Evolutionary conservation across 2,329 filamentous ascomycete species (phyloP).

Genomic region (Dothidotthia symphoricarpi): DNA sequence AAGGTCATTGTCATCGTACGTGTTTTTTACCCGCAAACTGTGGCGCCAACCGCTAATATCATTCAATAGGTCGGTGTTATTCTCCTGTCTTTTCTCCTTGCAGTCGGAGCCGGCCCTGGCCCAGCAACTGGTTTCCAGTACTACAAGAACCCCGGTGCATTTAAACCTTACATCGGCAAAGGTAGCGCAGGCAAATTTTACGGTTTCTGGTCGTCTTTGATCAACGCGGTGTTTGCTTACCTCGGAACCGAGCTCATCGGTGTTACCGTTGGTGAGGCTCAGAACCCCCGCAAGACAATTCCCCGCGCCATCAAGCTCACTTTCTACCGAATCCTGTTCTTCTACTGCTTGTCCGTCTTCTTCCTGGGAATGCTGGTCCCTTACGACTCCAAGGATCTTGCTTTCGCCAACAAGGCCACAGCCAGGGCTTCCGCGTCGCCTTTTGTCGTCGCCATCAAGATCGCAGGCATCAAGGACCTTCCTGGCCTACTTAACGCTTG

Average conservation of each 20-base stretch:
- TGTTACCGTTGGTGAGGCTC: conserved; percentile 75
- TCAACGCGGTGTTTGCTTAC: conserved; percentile 76
- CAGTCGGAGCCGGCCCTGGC: conserved; percentile 45
- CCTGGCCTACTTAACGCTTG: conserved; percentile 70
- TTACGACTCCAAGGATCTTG: conserved; percentile 62
- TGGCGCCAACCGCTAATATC: background rate
- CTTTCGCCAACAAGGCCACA: conserved; percentile 55
- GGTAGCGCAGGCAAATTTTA: conserved; percentile 44
- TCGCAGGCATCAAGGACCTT: conserved; percentile 62
- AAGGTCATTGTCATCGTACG: conserved; percentile 47
- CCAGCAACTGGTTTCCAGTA: conserved; percentile 48
- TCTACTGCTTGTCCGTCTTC: conserved; percentile 73
- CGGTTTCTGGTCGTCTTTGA: conserved; percentile 65
- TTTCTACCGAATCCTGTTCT: conserved; percentile 78
- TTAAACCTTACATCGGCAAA: conserved; percentile 41
- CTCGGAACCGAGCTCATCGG: conserved; percentile 70
- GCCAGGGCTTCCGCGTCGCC: conserved; percentile 61
- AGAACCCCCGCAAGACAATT: conserved; percentile 74
- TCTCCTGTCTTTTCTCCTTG: conserved; percentile 45
- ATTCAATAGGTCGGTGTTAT: conserved; percentile 42
- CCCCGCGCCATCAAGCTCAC: conserved; percentile 76
- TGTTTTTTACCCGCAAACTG: background rate
- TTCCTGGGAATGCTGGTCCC: conserved; percentile 75
- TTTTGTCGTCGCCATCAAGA: conserved; percentile 70
- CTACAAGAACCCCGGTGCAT: conserved; percentile 47